phyloP scores from a whole-genome alignment of 768 basidiomycete genomes.

The Dentipellis fragilis region DNA sequence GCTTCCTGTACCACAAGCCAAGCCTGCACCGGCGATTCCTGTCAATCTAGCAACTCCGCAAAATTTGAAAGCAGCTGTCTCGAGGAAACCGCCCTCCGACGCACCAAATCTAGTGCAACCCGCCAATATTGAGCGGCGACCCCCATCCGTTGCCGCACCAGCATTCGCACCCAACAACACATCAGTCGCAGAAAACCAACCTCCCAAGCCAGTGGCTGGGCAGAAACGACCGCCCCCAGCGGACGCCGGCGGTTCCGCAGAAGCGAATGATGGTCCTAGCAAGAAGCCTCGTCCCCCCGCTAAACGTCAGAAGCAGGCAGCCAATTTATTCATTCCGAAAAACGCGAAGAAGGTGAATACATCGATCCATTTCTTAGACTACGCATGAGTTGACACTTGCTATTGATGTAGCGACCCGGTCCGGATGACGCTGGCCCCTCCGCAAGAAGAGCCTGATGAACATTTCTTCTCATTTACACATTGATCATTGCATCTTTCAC shows the following conservation, averaged over 20 bases:
- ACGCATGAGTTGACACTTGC: too few species aligned
- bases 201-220: background rate
- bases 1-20: conserved; percentile 11
- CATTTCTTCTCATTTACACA: too few species aligned
- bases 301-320: conserved; percentile 1
- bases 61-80: background rate
- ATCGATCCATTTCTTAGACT: background rate
- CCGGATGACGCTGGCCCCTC: too few species aligned
- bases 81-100: background rate
- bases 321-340: conserved; percentile 17
- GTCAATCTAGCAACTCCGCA: background rate
- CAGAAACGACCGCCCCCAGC: background rate
- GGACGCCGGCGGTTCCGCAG: background rate
- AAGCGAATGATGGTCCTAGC: background rate
- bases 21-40: conserved; percentile 4
- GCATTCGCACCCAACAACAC: background rate
- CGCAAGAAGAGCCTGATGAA: too few species aligned
- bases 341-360: background rate
- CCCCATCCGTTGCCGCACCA: background rate
- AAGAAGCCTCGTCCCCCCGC: background rate
- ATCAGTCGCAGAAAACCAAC: background rate
- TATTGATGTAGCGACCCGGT: too few species aligned
- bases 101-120: background rate
- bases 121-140: too few species aligned
- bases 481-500: too few species aligned